Evolutionary conservation across 768 basidiomycete genomes (phyloP).

Genomic region (Lentinula sp.): DNA sequence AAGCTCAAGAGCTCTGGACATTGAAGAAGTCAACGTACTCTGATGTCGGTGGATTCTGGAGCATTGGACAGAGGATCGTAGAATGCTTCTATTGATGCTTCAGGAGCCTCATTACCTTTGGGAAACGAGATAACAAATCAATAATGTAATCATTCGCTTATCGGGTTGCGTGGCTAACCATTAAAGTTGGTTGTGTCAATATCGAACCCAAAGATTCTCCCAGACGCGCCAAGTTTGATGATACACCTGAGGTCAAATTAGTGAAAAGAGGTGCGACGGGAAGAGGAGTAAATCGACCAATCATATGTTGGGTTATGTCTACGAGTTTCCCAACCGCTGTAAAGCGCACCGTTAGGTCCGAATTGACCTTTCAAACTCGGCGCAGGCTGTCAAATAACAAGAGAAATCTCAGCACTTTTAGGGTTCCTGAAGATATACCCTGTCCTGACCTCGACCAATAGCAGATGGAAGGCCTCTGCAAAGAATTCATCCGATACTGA

Average conservation of each 20-base stretch:
- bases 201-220: conserved; percentile 76
- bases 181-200: conserved; percentile 95
- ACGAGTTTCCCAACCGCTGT: conserved; percentile 90
- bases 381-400: conserved; percentile 52
- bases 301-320: conserved; percentile 86
- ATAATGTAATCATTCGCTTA: not conserved
- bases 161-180: conserved; percentile 35
- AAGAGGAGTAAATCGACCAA: conserved; percentile 46
- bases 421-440: not conserved
- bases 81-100: conserved; percentile 66
- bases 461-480: conserved; percentile 75
- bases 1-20: no score
- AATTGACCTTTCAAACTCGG: conserved; percentile 92
- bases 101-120: conserved; percentile 81
- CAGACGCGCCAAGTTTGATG: conserved; percentile 77
- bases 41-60: conserved; percentile 41
- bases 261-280: not conserved
- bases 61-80: conserved; percentile 34
- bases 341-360: conserved; percentile 92
- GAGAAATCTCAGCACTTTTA: not conserved
- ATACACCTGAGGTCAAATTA: conserved; percentile 60
- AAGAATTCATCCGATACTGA: conserved; percentile 95
- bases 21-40: conserved; percentile 32
- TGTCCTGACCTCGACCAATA: conserved; percentile 38
- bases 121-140: not conserved